Percentiles rank a stretch among this genome's conserved stretches.
phyloP scores from a whole-genome alignment of 2,329 filamentous ascomycete species.

The Epichloe sp. region DNA sequence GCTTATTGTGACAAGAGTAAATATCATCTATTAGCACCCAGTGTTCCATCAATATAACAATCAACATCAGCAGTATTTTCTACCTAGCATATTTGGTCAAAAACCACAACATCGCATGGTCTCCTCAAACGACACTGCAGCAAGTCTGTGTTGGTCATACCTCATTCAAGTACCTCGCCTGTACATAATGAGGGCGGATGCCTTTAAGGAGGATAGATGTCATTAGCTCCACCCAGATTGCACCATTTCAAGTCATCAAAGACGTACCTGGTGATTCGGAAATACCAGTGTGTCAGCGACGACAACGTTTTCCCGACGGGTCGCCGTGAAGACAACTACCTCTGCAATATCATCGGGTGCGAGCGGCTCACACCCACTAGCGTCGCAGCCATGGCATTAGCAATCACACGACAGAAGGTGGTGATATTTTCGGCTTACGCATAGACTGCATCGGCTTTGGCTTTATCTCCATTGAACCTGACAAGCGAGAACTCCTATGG shows the following conservation, averaged over 20 bases:
- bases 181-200: constrained; percentile 20
- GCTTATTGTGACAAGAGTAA: neutral
- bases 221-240: neutral
- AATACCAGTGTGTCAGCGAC: constrained; percentile 78
- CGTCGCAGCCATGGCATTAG: neutral
- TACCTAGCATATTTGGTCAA: too few species aligned
- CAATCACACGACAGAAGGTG: neutral
- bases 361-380: constrained; percentile 62
- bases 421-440: constrained; percentile 36
- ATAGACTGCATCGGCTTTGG: constrained; percentile 83
- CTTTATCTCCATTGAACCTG: constrained; percentile 76
- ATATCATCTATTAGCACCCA: too few species aligned
- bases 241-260: neutral
- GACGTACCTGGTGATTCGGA: constrained; percentile 70
- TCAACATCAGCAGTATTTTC: neutral
- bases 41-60: neutral
- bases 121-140: neutral
- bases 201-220: constrained; percentile 9
- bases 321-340: constrained; percentile 73
- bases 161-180: constrained; percentile 10
- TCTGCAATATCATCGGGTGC: constrained; percentile 88
- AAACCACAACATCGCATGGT: neutral
- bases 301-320: constrained; percentile 79
- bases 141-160: neutral
- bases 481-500: constrained; percentile 72